Conservation (phyloP, 441 rosid genomes). For the Cnidoscolus chayamansa region DNA sequence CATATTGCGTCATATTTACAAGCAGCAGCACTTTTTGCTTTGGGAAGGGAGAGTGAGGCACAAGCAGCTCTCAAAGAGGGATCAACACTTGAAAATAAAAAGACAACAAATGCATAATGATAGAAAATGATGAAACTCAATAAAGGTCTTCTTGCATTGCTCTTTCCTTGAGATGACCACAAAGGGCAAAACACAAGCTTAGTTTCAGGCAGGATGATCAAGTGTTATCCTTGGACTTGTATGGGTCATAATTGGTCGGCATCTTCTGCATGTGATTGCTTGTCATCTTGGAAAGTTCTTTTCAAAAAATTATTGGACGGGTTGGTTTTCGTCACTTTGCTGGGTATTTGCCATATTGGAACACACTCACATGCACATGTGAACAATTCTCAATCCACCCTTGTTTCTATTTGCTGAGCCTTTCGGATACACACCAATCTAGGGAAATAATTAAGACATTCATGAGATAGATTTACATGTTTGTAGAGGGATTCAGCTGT, state of each 20-base stretch:
- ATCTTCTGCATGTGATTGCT: conserved; percentile 22
- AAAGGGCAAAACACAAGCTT: conserved; percentile 19
- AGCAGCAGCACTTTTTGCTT: conserved; percentile 55
- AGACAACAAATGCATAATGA: conserved; percentile 31
- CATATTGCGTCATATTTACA: conserved; percentile 72
- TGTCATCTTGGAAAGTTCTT: conserved; percentile 32
- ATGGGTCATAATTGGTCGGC: neutral
- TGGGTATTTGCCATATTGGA: conserved; percentile 14
- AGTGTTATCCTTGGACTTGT: neutral
- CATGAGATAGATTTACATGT: conserved; percentile 26
- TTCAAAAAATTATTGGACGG: conserved; percentile 29
- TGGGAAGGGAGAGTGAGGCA: conserved; percentile 73
- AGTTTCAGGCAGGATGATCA: conserved; percentile 4
- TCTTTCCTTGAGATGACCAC: conserved; percentile 18
- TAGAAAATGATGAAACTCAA: conserved; percentile 10
- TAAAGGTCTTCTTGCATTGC: conserved; percentile 15
- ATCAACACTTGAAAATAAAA: conserved; percentile 56
- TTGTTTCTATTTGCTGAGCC: conserved; percentile 23
- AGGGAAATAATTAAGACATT: conserved; percentile 30
- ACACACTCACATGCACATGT: conserved; percentile 12
- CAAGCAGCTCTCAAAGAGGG: conserved; percentile 68
- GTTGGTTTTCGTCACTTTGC: conserved; percentile 30
- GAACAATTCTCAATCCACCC: conserved; percentile 11
- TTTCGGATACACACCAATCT: conserved; percentile 19
- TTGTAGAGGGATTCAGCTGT: conserved; percentile 35